phyloP scores from a whole-genome alignment of 305 asterid species.

The Fraxinus sp. region DNA sequence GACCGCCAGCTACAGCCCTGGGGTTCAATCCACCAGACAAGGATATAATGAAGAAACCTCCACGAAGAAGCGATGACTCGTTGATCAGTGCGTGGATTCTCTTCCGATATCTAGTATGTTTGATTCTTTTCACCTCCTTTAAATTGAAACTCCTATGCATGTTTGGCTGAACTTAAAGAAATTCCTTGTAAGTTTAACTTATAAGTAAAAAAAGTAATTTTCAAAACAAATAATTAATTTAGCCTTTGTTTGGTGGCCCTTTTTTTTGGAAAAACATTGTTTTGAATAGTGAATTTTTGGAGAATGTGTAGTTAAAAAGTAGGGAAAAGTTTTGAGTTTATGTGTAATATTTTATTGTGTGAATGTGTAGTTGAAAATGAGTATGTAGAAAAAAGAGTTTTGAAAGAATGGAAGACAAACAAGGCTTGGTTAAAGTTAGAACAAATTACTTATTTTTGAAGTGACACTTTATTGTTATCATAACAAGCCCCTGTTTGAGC shows the following conservation, averaged over 20 bases:
- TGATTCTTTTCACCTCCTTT: neutral
- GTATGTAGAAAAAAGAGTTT: no score
- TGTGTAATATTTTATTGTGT: no score
- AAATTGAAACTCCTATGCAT: neutral
- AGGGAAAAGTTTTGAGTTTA: no score
- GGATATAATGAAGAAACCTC: slow-evolving; percentile 81
- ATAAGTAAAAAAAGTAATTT: neutral
- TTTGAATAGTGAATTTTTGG: neutral
- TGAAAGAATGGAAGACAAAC: no score
- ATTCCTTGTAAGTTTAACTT: neutral
- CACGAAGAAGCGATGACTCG: slow-evolving; percentile 88
- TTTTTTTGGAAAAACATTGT: no score
- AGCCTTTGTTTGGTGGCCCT: neutral
- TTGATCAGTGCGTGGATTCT: slow-evolving; percentile 92
- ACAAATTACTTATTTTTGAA: no score
- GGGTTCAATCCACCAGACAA: slow-evolving; percentile 94
- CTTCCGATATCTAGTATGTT: slow-evolving; percentile 75
- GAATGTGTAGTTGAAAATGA: no score
- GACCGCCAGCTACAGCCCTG: slow-evolving; percentile 94
- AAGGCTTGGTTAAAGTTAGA: no score
- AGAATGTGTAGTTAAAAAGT: no score
- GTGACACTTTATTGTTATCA: no score
- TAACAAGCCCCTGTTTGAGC: no score
- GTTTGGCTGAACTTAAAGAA: neutral
- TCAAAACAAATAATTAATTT: no score